A percentile compares a stretch with the other conserved stretches of the same genome.
These are phyloP conservation scores for Cenchrus americanus DNA, from an alignment of 176 grass and related monocot species.

Conservation along the genomic window DNA sequence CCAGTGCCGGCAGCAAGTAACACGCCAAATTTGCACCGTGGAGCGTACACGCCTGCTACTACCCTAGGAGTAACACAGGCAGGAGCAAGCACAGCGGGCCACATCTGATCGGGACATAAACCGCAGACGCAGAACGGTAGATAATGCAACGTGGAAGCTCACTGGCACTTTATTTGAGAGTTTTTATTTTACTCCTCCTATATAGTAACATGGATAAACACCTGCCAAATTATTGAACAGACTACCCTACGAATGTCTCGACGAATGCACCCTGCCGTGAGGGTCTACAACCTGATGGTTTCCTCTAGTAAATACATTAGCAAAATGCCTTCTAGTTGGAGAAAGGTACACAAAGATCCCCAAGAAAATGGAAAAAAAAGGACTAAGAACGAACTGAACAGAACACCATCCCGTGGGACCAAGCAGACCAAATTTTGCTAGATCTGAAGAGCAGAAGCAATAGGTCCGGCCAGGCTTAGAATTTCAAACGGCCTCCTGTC, in stretches of 20 bases:
- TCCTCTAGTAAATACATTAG: neutral
- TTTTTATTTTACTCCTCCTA: constrained; percentile 42
- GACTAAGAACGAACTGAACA: constrained; percentile 43
- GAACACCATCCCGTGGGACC: neutral
- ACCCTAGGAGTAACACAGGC: no score
- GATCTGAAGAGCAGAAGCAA: constrained; percentile 83
- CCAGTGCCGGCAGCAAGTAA: neutral
- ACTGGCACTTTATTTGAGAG: neutral
- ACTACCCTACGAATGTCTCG: constrained; percentile 16
- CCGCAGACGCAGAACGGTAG: neutral
- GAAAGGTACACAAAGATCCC: constrained; percentile 5
- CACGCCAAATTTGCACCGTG: neutral
- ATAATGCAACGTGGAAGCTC: neutral
- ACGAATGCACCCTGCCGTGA: neutral
- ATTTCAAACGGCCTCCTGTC: constrained; percentile 80
- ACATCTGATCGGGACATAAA: no score
- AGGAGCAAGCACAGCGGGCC: neutral
- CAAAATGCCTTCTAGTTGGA: neutral
- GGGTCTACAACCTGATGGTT: neutral
- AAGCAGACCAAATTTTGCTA: constrained; percentile 48
- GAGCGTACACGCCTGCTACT: no score
- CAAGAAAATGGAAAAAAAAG: neutral
- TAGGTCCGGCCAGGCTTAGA: constrained; percentile 79
- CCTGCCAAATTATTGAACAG: constrained; percentile 38
- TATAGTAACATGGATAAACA: constrained; percentile 26